A percentile compares a stretch with the other conserved stretches of the same genome.
phyloP scores from a whole-genome alignment of 306 rosid genomes.

The Hippophae tibetana region DNA sequence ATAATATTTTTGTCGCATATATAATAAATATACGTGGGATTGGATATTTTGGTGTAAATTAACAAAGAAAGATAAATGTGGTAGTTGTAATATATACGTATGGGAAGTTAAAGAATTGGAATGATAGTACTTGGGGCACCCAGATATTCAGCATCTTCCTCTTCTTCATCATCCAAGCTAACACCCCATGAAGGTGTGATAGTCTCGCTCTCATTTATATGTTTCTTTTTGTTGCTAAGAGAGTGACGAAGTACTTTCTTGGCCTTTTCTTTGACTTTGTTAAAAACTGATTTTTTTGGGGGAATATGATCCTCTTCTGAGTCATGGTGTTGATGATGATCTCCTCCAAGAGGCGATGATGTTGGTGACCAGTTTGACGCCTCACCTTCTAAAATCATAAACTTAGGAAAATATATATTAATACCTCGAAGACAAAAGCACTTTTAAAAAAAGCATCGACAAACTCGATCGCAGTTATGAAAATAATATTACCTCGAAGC shows the following conservation, averaged over 20 bases:
- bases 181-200: slow-evolving; percentile 30
- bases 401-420: background rate
- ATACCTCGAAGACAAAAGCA: no score
- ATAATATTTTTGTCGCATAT: no score
- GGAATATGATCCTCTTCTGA: slow-evolving; percentile 38
- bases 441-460: no score
- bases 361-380: slow-evolving; percentile 35
- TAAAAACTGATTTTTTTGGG: slow-evolving; percentile 79
- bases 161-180: slow-evolving; percentile 33
- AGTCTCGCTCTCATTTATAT: slow-evolving; percentile 30
- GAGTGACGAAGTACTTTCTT: slow-evolving; percentile 48
- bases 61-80: no score
- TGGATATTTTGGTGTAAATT: no score
- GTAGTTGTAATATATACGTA: background rate
- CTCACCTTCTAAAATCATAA: slow-evolving; percentile 34
- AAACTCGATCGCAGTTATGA: background rate
- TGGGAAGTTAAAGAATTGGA: background rate
- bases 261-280: slow-evolving; percentile 87
- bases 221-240: slow-evolving; percentile 66
- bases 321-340: slow-evolving; percentile 21
- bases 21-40: no score
- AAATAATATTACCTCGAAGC: slow-evolving; percentile 44
- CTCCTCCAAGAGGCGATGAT: slow-evolving; percentile 23
- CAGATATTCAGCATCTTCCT: slow-evolving; percentile 47
- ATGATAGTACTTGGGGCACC: slow-evolving; percentile 63